Base-by-base conservation (phyloP, 2,329 filamentous ascomycete species). In the Penicillium capsulatum region DNA sequence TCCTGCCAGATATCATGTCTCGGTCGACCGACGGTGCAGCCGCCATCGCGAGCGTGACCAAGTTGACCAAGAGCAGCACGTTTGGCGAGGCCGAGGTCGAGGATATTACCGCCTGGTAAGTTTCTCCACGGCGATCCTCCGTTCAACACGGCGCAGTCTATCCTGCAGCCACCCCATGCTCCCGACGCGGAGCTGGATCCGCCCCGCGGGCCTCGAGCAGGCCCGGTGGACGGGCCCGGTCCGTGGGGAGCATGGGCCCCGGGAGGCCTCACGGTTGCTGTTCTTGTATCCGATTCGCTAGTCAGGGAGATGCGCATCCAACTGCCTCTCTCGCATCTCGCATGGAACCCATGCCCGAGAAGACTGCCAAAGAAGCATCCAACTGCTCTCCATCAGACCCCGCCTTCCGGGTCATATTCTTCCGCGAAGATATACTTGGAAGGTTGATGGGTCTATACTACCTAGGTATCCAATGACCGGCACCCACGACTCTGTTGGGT, bases 71-170 rank as follows among this genome's bases (percentile, higher is more conserved):
- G 72, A 89, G 79, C 40, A 95, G 89, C 66, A 92, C 86, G 0
- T 95, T 96, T 71, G 90, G 91, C 11, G 90, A 97, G 68, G 90
- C 88, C 1, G 92, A 97, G 67, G 88, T 96, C 14, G 91, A 91
- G 45, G 92, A 97, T 61, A 95, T 96, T 54, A 95, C 89, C 22
- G 89, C 88, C 15, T 96, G 90, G 90, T 96, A 77, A 66, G 48
- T 14, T n/a, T 26, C 31, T 42, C 28, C 17, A 17, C 29, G 26
- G 28, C 36, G 5, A 5, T 9, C 13, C 20, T 38, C 32, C 30
- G 26, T 28, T 14, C 31, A 11, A 32, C 31, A 17, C 51, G 59
- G 60, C 58, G 60, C 59, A 62, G 53, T 57, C 22, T 14, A 42
- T 43, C 35, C 46, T 45, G 52, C 48, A 45, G 52, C 48, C 46